A percentile compares a stretch with the other conserved stretches of the same genome.
These are phyloP conservation scores for Heliamphora exappendiculata DNA, from an alignment of 148 eudicot species.

Conservation along the genomic window DNA sequence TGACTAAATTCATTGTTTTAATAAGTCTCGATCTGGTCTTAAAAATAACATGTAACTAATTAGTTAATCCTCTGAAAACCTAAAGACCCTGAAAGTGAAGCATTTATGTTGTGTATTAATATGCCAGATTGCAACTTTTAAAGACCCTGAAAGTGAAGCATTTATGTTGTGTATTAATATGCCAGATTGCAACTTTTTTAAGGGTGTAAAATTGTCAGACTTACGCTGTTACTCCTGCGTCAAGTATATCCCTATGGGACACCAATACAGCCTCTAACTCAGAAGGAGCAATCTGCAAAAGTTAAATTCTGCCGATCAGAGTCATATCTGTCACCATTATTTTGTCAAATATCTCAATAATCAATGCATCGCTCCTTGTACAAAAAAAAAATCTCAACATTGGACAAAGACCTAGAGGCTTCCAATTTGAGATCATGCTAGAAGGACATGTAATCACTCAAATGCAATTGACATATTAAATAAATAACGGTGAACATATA, in stretches of 20 bases:
- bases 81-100: background rate
- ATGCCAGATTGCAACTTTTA: background rate
- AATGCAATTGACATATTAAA: background rate
- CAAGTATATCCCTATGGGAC: conserved; percentile 73
- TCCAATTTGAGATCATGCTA: background rate
- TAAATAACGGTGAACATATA: background rate
- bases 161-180: background rate
- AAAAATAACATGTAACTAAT: too few relatives aligned
- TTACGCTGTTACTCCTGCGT: conserved; percentile 81
- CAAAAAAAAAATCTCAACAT: background rate
- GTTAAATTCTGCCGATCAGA: background rate
- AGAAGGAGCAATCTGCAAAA: conserved; percentile 84
- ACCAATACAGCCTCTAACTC: conserved; percentile 71
- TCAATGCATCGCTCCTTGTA: too few relatives aligned
- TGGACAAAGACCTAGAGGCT: background rate
- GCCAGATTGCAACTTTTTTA: background rate
- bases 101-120: background rate
- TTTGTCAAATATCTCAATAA: background rate
- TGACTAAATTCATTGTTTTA: too few relatives aligned
- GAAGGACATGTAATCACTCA: background rate
- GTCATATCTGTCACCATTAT: background rate
- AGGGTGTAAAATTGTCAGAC: conserved; percentile 12
- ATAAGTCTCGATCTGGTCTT: too few relatives aligned
- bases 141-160: background rate
- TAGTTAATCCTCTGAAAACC: too few relatives aligned